Evolutionary conservation across 345 rosid species (phyloP).

Genomic region (Citrus trifoliata): DNA sequence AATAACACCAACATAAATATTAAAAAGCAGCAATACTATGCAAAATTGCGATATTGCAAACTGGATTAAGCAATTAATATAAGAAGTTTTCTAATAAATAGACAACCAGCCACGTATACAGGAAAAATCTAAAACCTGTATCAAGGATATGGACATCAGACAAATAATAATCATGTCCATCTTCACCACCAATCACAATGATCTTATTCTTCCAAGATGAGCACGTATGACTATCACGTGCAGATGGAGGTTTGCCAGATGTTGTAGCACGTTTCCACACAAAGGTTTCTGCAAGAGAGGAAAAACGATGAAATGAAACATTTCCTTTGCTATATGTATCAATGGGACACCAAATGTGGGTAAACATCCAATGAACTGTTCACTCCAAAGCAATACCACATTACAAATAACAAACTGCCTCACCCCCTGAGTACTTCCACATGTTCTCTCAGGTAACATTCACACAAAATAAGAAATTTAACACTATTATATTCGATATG

Average conservation of each 20-base stretch:
- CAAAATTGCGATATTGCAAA: slow-evolving; percentile 4
- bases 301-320: background rate
- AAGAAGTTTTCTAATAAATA: background rate
- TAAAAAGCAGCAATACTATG: slow-evolving; percentile 10
- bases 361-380: background rate
- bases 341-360: background rate
- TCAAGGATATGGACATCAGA: slow-evolving; percentile 95
- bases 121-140: slow-evolving; percentile 52
- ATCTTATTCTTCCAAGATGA: slow-evolving; percentile 91
- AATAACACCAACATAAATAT: slow-evolving; percentile 12
- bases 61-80: slow-evolving; percentile 1
- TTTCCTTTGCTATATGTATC: background rate
- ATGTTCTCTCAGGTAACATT: background rate
- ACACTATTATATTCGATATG: background rate
- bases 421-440: background rate
- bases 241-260: slow-evolving; percentile 82
- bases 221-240: slow-evolving; percentile 95
- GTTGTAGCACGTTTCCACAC: slow-evolving; percentile 83
- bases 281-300: slow-evolving; percentile 65
- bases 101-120: background rate
- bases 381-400: background rate
- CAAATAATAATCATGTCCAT: slow-evolving; percentile 85
- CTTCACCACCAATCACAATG: slow-evolving; percentile 95
- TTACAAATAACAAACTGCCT: background rate
- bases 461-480: background rate